Evolutionary conservation across 257 asterid genomes (phyloP).

Genomic region (Rubia yunnanensis): DNA sequence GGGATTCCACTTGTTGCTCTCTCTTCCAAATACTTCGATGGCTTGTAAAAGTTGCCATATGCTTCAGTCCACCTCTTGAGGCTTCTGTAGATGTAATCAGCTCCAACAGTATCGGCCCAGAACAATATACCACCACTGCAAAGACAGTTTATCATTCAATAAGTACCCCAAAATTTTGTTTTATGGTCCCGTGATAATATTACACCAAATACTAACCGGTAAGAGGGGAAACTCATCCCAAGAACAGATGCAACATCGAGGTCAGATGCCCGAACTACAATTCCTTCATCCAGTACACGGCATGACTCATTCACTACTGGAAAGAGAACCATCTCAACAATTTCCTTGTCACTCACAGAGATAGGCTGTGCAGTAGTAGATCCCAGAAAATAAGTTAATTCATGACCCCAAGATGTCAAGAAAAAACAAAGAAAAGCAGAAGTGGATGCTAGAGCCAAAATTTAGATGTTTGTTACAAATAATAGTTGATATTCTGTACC

Average conservation of each 20-base stretch:
- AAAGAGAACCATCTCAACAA: conserved; percentile 86
- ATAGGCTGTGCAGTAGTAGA: conserved; percentile 53
- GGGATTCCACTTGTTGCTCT: conserved; percentile 83
- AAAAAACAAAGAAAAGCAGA: background rate
- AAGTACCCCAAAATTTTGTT: background rate
- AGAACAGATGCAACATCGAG: conserved; percentile 86
- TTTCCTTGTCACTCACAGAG: conserved; percentile 71
- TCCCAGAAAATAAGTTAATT: conserved; percentile 8
- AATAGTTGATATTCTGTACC: conserved; percentile 28
- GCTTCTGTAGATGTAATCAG: conserved; percentile 55
- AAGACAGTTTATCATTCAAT: conserved; percentile 1
- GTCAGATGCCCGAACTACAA: conserved; percentile 86
- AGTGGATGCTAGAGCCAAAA: background rate
- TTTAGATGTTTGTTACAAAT: background rate
- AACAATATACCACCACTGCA: conserved; percentile 87
- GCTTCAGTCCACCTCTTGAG: conserved; percentile 66
- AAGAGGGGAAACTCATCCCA: conserved; percentile 97
- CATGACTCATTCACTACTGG: conserved; percentile 96
- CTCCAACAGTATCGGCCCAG: conserved; percentile 97
- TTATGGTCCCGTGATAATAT: background rate
- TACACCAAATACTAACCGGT: conserved; percentile 49
- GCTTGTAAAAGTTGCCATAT: conserved; percentile 71
- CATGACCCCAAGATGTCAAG: background rate
- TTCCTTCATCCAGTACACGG: conserved; percentile 78
- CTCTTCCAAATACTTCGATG: conserved; percentile 76